Base-by-base conservation (phyloP, 345 rosid genomes). In the Eutrema japonicum region DNA sequence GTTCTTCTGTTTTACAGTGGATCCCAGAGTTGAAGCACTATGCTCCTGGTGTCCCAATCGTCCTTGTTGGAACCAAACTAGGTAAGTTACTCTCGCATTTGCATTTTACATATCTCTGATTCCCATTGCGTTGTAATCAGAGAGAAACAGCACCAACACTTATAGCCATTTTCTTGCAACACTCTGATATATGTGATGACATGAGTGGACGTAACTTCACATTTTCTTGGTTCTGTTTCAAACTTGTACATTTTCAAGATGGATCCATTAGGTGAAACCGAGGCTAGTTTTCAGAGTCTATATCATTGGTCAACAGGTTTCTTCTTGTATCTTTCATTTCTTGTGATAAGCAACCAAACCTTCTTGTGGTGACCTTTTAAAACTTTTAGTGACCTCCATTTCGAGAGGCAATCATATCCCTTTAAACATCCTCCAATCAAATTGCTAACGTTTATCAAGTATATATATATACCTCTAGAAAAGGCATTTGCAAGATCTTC, bases 31-130 rank as follows among this genome's bases (percentile, higher is more conserved):
- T 91, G 83, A 84, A 82, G 78, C 97, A 94, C 74, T 91, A 91
- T 72, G 96, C 93, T 33, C 98, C 97, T 54, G 96, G 97, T 76
- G 93, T 94, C 47, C 98, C 95, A 10, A 82, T 89, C 22, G 77
- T 91, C 74, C 96, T 91, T 12, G 96, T 91, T 84, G 97, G 98
- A 64, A 91, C 98, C 58, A 91, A 94, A 82, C 89, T 94, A 56
- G 98, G 98, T 94, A 57, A 66, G 70, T 18, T 47, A 47, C 42
- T 56, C 16, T 35, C 6, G 0, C 4, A 6, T 69, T 18, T 58
- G 6, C 22, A 11, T 2, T 38, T 5, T 38, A 18, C 16, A 6
- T 36, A 7, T 4, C 2, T 9, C 36, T 37, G 4, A 49, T 36
- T 50, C 29, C 22, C 47, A 14, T 30, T 63, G 53, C 27, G 6